Evolutionary conservation across 441 rosid species (phyloP), one percentile per base, ranked within the genome.

Genomic region (Macaranga tanarius): DNA sequence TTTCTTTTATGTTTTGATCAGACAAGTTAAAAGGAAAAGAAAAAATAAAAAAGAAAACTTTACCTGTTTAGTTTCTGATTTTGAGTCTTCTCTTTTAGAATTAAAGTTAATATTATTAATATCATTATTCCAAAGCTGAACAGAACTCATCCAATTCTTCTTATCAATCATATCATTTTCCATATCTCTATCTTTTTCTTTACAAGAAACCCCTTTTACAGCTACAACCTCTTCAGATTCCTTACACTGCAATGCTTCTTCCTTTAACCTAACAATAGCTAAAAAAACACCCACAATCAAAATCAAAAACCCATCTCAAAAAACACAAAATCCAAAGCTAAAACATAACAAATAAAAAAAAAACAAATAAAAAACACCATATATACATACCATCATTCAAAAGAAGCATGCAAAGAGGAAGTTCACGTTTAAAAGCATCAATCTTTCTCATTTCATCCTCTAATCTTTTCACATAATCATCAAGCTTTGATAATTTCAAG

Each of bases 361-460:
- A n/a, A 60, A 10, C 19, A 63, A 44, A 10, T 0, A 40, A 0
- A 54, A 19, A 25, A 7, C 28, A 23, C 12, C 56, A 59, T 22
- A 57, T 42, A 64, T 44, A 22, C 62, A 65, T 73, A 95, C 98
- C 97, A 84, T 91, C 86, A 59, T 83, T 87, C 76, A 95, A 62
- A 51, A 95, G 84, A 67, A 93, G 81, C 85, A 95, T 83, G 80
- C 87, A 89, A 47, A 91, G 88, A 84, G 99, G 99, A 65, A 95
- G 92, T 84, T 95, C 91, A 61, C 97, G 94, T 67, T 88, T 80
- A 77, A 83, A 91, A 60, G 85, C 87, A 56, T 93, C 89, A 74
- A 95, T 90, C 91, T 93, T 95, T 69, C 75, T 79, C 90, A 84
- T 78, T 81, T 95, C 99, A 62, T 89, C 92, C 74, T 93, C 97